A percentile compares a stretch with the other conserved stretches of the same genome.
These are phyloP conservation scores for Leccinum barrowsii DNA, from an alignment of 768 basidiomycete genomes.

Conservation along the genomic window DNA sequence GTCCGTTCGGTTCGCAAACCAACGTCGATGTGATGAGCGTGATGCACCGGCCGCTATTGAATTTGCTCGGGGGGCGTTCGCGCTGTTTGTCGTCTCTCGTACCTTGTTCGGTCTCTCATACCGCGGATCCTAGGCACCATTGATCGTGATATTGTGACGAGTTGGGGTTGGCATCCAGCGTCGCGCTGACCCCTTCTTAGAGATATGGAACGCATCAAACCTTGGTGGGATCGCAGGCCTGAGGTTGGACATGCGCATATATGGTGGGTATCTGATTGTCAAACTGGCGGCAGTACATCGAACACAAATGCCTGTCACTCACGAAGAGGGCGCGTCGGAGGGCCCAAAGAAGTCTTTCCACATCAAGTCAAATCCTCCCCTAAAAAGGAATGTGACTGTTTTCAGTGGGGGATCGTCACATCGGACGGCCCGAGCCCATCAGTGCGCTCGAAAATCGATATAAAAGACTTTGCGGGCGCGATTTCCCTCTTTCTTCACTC, in stretches of 20 bases:
- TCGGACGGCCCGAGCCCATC: conserved; percentile 16
- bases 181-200: background rate
- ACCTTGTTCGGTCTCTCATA: conserved; percentile 6
- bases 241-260: background rate
- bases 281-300: conserved; percentile 17
- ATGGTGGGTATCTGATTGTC: conserved; percentile 24
- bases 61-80: background rate
- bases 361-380: conserved; percentile 29
- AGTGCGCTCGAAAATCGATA: conserved; percentile 29
- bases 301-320: conserved; percentile 26
- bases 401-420: conserved; percentile 31
- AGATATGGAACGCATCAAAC: background rate
- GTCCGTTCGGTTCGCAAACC: background rate
- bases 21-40: background rate
- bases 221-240: background rate
- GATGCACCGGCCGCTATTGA: background rate
- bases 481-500: conserved; percentile 37
- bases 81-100: background rate
- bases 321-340: conserved; percentile 18
- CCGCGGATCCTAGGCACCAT: conserved; percentile 25
- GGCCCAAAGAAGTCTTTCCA: conserved; percentile 30
- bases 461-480: conserved; percentile 27
- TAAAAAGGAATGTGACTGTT: conserved; percentile 32
- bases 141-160: conserved; percentile 24
- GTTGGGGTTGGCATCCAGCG: conserved; percentile 15